These are phyloP conservation scores for Penicillium griseofulvum DNA, from an alignment of 2,329 filamentous ascomycete genomes.

Conservation along the genomic window DNA sequence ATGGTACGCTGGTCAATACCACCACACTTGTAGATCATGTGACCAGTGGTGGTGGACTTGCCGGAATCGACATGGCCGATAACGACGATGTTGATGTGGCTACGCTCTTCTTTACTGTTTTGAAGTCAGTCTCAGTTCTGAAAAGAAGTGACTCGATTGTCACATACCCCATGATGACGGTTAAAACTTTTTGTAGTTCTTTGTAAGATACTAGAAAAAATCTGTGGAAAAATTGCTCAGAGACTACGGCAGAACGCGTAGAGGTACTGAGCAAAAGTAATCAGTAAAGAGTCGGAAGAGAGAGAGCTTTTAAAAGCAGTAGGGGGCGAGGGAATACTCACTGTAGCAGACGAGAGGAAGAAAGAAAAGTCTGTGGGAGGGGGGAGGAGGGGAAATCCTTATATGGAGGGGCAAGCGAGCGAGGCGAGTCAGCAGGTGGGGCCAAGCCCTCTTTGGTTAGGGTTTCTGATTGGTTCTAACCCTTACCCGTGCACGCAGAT, in stretches of 20 bases:
- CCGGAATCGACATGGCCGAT: conserved; percentile 99
- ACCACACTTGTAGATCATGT: conserved; percentile 99
- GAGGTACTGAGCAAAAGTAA: conserved; percentile 46
- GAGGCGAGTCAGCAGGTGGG: conserved; percentile 36
- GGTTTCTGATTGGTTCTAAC: conserved; percentile 27
- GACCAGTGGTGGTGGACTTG: conserved; percentile 93
- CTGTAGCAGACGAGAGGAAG: conserved; percentile 46
- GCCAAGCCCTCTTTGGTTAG: conserved; percentile 33
- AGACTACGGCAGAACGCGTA: conserved; percentile 52
- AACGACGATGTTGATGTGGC: conserved; percentile 96
- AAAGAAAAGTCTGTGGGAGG: conserved; percentile 42
- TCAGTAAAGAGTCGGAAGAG: conserved; percentile 24
- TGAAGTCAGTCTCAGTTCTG: neutral
- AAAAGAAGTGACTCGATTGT: neutral
- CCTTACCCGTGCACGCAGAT: conserved; percentile 29
- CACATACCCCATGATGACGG: conserved; percentile 62
- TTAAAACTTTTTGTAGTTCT: conserved; percentile 48
- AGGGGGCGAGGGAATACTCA: conserved; percentile 42
- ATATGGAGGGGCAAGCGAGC: conserved; percentile 49
- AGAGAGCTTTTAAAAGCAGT: conserved; percentile 15
- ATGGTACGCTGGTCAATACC: conserved; percentile 99
- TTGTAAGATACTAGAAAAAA: conserved; percentile 49
- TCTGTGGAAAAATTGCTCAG: conserved; percentile 45
- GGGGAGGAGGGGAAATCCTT: conserved; percentile 46
- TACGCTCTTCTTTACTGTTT: conserved; percentile 86